Base-by-base conservation (phyloP, 768 basidiomycete genomes). In the Chiua virens region DNA sequence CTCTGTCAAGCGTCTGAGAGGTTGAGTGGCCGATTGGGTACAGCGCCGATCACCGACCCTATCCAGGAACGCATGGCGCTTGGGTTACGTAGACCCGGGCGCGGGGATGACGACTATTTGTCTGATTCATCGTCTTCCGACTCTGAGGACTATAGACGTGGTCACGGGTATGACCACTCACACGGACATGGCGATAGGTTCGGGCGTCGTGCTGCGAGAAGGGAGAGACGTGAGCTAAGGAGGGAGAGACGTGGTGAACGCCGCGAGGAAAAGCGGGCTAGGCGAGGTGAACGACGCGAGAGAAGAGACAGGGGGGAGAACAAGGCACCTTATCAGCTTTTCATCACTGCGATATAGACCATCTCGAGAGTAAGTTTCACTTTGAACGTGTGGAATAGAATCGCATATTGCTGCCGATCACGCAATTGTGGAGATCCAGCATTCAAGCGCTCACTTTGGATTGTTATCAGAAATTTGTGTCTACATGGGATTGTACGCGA, bases 1-100 rank as follows among this genome's bases (percentile, higher is more conserved):
- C 67, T 80, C 0, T 60, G 66, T 21, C 68, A 70, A 47, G 66
- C 52, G 4, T 50, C 62, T 6, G 60, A 68, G 45, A 59, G 68
- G n/a, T 35, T 68, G 51, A 68, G 68, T 2, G 68, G 68, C 0
- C 45, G 46, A 11, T 0, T 58, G 6, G 66, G 68, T 1, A 30
- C 36, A 13, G 66, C 63, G 23, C 65, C 66, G 8, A 20, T 54
- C 1, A 52, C 43, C 2, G 62, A 69, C 17, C 53, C 62, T 1
- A 20, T 28, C 14, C 65, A 67, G 40, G 25, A 22, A 14, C 65
- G 35, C 5, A 57, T 60, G 58, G 65, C 60, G 5, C 22, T 52
- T 2, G 25, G 28, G 7, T 13, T 67, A 35, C 67, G 65, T 18
- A 50, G 25, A 10, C 51, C 44, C 1, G 3, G 40, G 17, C 34